Percentiles rank a stretch among this genome's conserved stretches.
phyloP scores from a whole-genome alignment of 352 stramenopile species.

The Elongisporangium prolatum region DNA sequence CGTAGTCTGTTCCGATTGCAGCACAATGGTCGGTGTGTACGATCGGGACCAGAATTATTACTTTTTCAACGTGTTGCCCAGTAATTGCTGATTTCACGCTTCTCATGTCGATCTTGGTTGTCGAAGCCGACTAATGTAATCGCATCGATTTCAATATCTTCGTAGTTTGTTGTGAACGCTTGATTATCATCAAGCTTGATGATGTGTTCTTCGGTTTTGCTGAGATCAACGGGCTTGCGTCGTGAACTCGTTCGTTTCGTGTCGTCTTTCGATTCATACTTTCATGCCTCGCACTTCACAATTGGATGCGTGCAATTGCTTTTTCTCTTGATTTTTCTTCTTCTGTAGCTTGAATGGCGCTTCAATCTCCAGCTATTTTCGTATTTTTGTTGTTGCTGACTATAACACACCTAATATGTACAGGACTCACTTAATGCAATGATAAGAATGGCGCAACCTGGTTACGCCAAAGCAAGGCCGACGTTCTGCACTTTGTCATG shows the following conservation, averaged over 20 bases:
- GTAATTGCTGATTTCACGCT: slow-evolving; percentile 27
- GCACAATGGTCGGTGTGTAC: slow-evolving; percentile 67
- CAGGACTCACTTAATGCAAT: background rate
- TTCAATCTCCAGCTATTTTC: slow-evolving; percentile 17
- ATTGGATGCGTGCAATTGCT: too few species aligned
- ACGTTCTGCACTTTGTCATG: slow-evolving; percentile 71
- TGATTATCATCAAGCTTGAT: background rate
- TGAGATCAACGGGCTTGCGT: background rate
- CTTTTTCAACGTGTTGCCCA: slow-evolving; percentile 78
- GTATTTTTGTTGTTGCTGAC: slow-evolving; percentile 13
- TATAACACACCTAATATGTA: background rate
- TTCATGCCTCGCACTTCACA: background rate
- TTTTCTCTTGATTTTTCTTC: background rate
- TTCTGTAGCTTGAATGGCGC: slow-evolving; percentile 8
- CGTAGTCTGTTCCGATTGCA: slow-evolving; percentile 70
- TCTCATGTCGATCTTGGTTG: background rate
- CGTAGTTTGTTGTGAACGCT: background rate
- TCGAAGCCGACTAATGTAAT: background rate
- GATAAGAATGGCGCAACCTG: background rate
- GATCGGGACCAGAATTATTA: slow-evolving; percentile 57
- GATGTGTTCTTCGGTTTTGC: background rate
- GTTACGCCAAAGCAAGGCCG: slow-evolving; percentile 44
- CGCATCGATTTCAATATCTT: background rate
- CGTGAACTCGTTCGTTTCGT: background rate
- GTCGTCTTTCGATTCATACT: background rate